Evolutionary conservation across 2,329 filamentous ascomycete species (phyloP), one percentile per base, ranked within the genome.

Genomic region (Fusarium pseudocircinatum): DNA sequence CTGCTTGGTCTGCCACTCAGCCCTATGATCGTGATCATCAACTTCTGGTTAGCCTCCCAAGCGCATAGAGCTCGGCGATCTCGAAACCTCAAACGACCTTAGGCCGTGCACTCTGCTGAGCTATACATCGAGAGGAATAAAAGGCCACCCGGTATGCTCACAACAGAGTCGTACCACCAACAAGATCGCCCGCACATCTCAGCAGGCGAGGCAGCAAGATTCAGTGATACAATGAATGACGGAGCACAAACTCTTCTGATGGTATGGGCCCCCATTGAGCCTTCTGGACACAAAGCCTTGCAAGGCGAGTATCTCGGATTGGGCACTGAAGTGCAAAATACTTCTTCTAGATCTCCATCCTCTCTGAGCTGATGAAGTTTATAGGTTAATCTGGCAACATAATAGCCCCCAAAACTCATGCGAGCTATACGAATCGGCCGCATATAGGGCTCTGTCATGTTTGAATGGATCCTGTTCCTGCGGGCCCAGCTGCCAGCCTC

Each of bases 121-220:
- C 32, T 28, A 28, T 18, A 7, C 15, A 5, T 10, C 2, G 18
- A 34, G 24, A 49, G 5, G 24, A 26, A 34, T 12, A 44, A 16
- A 34, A 2, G 18, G 3, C 2, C 12, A 36, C n/a, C 4, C 6
- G 3, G 20, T 6, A 40, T n/a, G 26, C 22, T n/a, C 24, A 5
- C 11, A 11, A n/a, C 6, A 7, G 15, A 22, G 20, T 15, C 14
- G 10, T 37, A 30, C 20, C 4, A 28, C 15, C 15, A 24, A 28
- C 22, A 16, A 50, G 24, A 6, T 8, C 1, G 8, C 20, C 12
- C 30, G 15, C 12, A 18, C 11, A 22, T 49, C 12, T 28, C 15
- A 34, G 20, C 12, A 49, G 12, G 30, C 20, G 2, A 28, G 18
- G 11, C 8, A 18, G 24, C 18, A 20, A 13, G 44, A 44, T 9